Evolutionary conservation across 768 basidiomycete species (phyloP), one percentile per base, ranked within the genome.

Genomic region (Mycena belliarum): DNA sequence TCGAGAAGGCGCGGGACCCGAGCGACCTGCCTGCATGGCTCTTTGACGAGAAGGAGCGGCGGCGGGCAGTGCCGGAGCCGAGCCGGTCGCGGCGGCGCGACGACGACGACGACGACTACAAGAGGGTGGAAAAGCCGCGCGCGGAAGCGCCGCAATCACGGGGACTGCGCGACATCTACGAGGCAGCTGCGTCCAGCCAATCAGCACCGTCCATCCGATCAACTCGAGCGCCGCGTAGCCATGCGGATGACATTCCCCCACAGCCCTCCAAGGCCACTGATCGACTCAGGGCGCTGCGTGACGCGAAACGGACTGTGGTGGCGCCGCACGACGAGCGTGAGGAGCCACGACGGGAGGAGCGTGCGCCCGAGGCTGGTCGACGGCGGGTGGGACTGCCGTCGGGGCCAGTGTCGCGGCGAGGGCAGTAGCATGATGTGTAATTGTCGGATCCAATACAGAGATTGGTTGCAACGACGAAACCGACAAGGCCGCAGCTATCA

Each of bases 21-120:
- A 64, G 77, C 26, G 86, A 88, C 65, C 77, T 89, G 20, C 86
- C 88, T 11, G 71, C 76, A 9, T 88, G 87, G 87, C 76, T 89
- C 18, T 88, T 88, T 55, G 79, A 79, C 42, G 82, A 80, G 52
- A 75, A 71, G 40, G 86, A 88, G 64, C 79, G 83, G 41, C 75
- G 75, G 57, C 61, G 68, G 41, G 52, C 65, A 10, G 61, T 55
- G 51, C 44, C 57, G 8, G 57, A 42, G 55, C 51, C 56, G 59
- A 46, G 51, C 48, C 66, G 67, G 28, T 59, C 50, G 23, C 49
- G 54, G 43, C 57, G 54, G 20, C 57, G 60, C n/a, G 44, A 63
- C 35, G 53, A 66, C 16, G 56, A 60, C 26, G 52, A 59, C 35
- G 58, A 61, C 45, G 56, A 57, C 35, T 59, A 60, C 47, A 55